phyloP scores from a whole-genome alignment of 2,329 filamentous ascomycete species.

The Venturia nashicola region DNA sequence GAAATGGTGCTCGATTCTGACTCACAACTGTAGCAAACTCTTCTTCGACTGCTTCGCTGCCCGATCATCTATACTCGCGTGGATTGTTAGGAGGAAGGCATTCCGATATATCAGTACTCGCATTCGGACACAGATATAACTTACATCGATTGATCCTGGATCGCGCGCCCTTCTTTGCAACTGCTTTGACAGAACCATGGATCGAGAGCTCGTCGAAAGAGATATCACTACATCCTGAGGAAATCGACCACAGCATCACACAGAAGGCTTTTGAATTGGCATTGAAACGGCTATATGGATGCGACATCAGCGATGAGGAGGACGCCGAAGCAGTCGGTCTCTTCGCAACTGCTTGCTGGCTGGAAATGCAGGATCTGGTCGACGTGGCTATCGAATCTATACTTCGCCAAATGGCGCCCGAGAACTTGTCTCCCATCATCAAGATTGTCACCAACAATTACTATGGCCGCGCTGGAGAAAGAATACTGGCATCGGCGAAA shows the following conservation, averaged over 20 bases:
- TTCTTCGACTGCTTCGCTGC: constrained; percentile 29
- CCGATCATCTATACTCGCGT: constrained; percentile 39
- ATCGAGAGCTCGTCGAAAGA: constrained; percentile 40
- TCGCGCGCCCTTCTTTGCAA: constrained; percentile 43
- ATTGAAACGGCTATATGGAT: constrained; percentile 42
- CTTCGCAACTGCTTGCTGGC: constrained; percentile 45
- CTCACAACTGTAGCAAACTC: constrained; percentile 6
- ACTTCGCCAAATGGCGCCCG: constrained; percentile 40
- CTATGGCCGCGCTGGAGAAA: constrained; percentile 42
- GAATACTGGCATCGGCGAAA: constrained; percentile 43
- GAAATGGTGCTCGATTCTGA: constrained; percentile 8
- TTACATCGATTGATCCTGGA: constrained; percentile 44
- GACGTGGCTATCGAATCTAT: constrained; percentile 42
- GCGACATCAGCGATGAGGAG: constrained; percentile 34
- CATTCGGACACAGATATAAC: constrained; percentile 39
- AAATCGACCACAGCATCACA: constrained; percentile 42
- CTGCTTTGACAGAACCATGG: constrained; percentile 43
- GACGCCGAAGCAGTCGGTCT: constrained; percentile 40
- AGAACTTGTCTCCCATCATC: constrained; percentile 36
- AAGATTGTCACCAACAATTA: constrained; percentile 43
- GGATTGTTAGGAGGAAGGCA: constrained; percentile 40
- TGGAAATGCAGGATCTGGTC: constrained; percentile 45
- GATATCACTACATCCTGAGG: constrained; percentile 39
- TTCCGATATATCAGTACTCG: constrained; percentile 41
- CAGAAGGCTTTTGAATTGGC: constrained; percentile 41